Conservation (phyloP, 306 rosid genomes). For the Dalbergia cultrata region DNA sequence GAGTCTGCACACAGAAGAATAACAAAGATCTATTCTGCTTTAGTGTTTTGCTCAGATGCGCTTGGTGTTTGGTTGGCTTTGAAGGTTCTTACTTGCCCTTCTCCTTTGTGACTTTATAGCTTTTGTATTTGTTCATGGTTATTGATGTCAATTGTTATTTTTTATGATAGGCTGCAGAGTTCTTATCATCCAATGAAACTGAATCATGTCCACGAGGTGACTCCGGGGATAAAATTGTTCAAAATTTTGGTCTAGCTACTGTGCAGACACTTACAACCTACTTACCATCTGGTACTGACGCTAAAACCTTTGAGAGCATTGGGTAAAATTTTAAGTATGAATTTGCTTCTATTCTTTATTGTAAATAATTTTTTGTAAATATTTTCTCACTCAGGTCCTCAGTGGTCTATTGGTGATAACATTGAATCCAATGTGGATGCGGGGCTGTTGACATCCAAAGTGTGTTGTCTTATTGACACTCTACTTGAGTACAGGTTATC, state of each 20-base stretch:
- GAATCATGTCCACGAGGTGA: conserved; percentile 58
- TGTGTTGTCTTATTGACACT: conserved; percentile 68
- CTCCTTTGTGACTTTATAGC: background rate
- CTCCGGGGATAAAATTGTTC: conserved; percentile 62
- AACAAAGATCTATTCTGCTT: conserved; percentile 48
- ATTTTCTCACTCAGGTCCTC: conserved; percentile 56
- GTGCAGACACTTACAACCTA: conserved; percentile 39
- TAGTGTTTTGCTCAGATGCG: conserved; percentile 72
- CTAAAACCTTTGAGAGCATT: conserved; percentile 28
- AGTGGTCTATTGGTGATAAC: conserved; percentile 61
- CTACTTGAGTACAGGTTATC: conserved; percentile 85
- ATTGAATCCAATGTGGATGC: conserved; percentile 40
- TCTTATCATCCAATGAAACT: conserved; percentile 50
- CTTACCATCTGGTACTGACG: conserved; percentile 63
- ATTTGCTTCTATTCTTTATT: conserved; percentile 24
- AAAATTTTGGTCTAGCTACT: conserved; percentile 57
- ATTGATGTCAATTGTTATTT: conserved; percentile 27
- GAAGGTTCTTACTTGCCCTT: conserved; percentile 60
- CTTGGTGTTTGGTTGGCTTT: conserved; percentile 82
- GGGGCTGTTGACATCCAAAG: conserved; percentile 74
- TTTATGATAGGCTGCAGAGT: conserved; percentile 74
- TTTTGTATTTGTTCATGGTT: conserved; percentile 40
- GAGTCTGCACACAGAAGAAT: conserved; percentile 61
- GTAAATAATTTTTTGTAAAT: conserved; percentile 24
- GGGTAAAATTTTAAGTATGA: conserved; percentile 11